These are phyloP conservation scores for Beta lomatogona DNA, from an alignment of 179 eudicot species.

Conservation along the genomic window DNA sequence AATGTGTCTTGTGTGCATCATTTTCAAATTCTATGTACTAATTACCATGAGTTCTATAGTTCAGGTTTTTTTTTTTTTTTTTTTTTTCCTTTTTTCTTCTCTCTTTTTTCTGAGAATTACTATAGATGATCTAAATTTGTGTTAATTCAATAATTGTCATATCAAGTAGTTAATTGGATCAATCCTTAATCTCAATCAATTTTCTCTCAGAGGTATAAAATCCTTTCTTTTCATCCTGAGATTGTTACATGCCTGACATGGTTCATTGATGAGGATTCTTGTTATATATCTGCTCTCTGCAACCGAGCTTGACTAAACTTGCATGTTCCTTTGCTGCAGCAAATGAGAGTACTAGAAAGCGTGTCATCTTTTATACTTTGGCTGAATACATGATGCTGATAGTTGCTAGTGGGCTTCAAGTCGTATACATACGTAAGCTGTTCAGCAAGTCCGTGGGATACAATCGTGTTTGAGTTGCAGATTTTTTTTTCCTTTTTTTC, in stretches of 20 bases:
- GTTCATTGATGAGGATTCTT: neutral
- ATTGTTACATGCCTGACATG: neutral
- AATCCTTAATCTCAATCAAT: neutral
- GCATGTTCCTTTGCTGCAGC: constrained; percentile 50
- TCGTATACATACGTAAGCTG: constrained; percentile 62
- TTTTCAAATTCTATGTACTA: neutral
- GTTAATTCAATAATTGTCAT: neutral
- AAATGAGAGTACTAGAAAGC: constrained; percentile 89
- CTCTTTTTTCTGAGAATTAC: no score
- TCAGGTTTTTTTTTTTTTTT: neutral
- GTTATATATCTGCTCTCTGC: constrained; percentile 3
- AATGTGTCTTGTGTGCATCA: neutral
- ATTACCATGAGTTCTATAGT: neutral
- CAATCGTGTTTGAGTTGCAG: constrained; percentile 63
- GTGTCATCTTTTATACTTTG: constrained; percentile 83
- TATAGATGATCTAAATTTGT: neutral
- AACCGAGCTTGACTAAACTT: constrained; percentile 10
- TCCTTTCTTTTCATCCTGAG: neutral
- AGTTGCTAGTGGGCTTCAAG: constrained; percentile 77
- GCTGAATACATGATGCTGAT: constrained; percentile 79
- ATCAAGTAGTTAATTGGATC: neutral
- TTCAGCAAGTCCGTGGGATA: constrained; percentile 88
- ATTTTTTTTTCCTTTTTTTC: neutral
- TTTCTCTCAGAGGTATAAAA: neutral
- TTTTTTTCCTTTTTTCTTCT: no score